Evolutionary conservation across 495 filamentous ascomycete genomes (phyloP), one percentile per base, ranked within the genome.

Genomic region (Lophiostoma macrostomum): DNA sequence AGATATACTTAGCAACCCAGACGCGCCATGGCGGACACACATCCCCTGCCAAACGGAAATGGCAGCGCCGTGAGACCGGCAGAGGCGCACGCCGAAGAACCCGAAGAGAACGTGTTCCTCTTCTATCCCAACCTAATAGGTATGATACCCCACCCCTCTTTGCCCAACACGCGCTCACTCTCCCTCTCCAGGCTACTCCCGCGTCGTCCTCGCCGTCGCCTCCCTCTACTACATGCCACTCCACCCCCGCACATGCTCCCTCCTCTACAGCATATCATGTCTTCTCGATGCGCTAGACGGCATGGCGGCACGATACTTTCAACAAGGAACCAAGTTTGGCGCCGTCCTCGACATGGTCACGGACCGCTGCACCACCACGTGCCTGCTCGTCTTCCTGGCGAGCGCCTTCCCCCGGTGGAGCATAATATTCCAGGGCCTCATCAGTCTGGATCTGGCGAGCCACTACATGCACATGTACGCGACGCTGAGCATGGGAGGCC

Each of bases 381-480:
- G 91, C 67, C 72, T 98, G 56, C 80, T 98, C 38, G 90, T 95
- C 11, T 98, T 96, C 76, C 72, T 98, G 29, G 86, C 87, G 43
- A 88, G 87, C 7, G 91, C 91, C 30, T 97, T 88, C 73, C 91
- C 93, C 6, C 78, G 90, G 24, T 98, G 89, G 87, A 79, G 86
- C 38, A 84, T 97, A 56, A 49, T 97, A 41, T 97, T 97, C 80
- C 94, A 97, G 73, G 79, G 83, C 24, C 75, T 98, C 64, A 98
- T 97, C 64, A 83, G 82, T 45, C 67, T 97, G 64, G 93, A 98
- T 69, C 71, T 98, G 59, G 88, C 94, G 28, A 93, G 87, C 71
- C 93, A 98, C 69, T 98, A 96, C 71, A 87, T 96, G 76, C 94
- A 98, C 73, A 96, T 98, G 90, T 97, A 90, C 68, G 90, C 90